phyloP scores from a whole-genome alignment of 2,329 filamentous ascomycete species.

The Atkinsonella texensis region DNA sequence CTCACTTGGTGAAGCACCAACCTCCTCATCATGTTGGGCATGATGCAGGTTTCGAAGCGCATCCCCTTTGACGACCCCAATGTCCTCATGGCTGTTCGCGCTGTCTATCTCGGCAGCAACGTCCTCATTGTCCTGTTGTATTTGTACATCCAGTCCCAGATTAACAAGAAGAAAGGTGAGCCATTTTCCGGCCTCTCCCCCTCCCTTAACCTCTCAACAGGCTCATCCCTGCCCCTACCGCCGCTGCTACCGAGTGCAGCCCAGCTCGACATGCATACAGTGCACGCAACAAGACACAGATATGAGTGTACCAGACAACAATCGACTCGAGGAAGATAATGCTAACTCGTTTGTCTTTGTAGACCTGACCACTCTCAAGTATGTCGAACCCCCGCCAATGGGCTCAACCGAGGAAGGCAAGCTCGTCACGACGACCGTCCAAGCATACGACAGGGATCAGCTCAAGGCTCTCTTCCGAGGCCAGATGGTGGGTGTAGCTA shows the following conservation, averaged over 20 bases:
- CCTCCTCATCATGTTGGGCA: slow-evolving; percentile 85
- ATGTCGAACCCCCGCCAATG: slow-evolving; percentile 91
- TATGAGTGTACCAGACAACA: no score
- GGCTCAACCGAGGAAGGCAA: slow-evolving; percentile 90
- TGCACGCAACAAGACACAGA: background rate
- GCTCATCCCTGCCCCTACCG: background rate
- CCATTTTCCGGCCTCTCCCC: background rate
- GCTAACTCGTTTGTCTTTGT: slow-evolving; percentile 5
- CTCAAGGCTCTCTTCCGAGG: slow-evolving; percentile 75
- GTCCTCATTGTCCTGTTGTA: slow-evolving; percentile 76
- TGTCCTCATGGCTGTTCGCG: slow-evolving; percentile 44
- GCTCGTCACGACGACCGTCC: slow-evolving; percentile 89
- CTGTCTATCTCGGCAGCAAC: slow-evolving; percentile 49
- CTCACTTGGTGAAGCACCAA: slow-evolving; percentile 53
- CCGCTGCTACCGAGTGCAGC: background rate
- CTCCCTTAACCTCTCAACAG: background rate
- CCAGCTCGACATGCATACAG: background rate
- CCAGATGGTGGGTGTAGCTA: slow-evolving; percentile 90
- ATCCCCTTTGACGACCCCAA: slow-evolving; percentile 81
- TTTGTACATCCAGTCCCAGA: slow-evolving; percentile 70
- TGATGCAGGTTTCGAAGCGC: slow-evolving; percentile 97
- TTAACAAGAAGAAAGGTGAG: slow-evolving; percentile 96
- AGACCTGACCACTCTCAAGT: slow-evolving; percentile 98
- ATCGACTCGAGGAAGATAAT: no score
- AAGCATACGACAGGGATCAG: slow-evolving; percentile 86